These are phyloP conservation scores for Phytophthora fragariae DNA, from an alignment of 352 stramenopile genomes.

Conservation along the genomic window DNA sequence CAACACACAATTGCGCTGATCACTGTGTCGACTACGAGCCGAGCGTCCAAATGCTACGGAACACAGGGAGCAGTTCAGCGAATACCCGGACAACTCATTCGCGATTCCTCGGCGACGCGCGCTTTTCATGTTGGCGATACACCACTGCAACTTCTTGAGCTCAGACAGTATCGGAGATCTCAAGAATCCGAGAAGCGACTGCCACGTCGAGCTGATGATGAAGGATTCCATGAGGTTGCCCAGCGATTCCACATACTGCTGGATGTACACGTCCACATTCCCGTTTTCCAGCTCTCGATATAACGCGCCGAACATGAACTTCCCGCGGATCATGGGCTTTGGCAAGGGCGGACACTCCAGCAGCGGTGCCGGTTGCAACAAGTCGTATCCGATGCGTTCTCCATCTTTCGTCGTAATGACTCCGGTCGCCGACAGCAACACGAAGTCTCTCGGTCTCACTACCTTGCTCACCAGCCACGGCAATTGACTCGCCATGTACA, in stretches of 20 bases:
- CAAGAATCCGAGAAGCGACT: slow-evolving; percentile 37
- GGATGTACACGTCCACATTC: slow-evolving; percentile 45
- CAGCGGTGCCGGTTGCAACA: slow-evolving; percentile 60
- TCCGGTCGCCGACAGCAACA: slow-evolving; percentile 53
- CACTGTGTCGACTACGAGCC: slow-evolving; percentile 29
- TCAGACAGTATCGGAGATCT: slow-evolving; percentile 32
- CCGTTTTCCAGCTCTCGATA: slow-evolving; percentile 43
- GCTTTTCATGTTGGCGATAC: slow-evolving; percentile 42
- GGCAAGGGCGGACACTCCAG: slow-evolving; percentile 29
- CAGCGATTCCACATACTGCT: slow-evolving; percentile 42
- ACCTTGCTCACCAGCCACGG: slow-evolving; percentile 52
- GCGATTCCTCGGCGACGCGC: slow-evolving; percentile 24
- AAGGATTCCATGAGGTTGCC: slow-evolving; percentile 40
- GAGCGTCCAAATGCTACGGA: slow-evolving; percentile 28
- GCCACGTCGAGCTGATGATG: slow-evolving; percentile 37
- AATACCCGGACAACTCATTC: slow-evolving; percentile 25
- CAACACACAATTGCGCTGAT: slow-evolving; percentile 32
- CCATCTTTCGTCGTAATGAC: slow-evolving; percentile 43
- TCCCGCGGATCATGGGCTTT: slow-evolving; percentile 43
- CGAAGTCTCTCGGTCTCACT: slow-evolving; percentile 51
- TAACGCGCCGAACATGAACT: slow-evolving; percentile 45
- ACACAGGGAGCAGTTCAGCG: slow-evolving; percentile 33
- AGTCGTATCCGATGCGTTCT: slow-evolving; percentile 61
- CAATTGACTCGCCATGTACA: slow-evolving; percentile 50
- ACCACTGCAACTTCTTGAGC: slow-evolving; percentile 45